Base-by-base conservation (phyloP, 306 rosid genomes). In the Vigna mungo region DNA sequence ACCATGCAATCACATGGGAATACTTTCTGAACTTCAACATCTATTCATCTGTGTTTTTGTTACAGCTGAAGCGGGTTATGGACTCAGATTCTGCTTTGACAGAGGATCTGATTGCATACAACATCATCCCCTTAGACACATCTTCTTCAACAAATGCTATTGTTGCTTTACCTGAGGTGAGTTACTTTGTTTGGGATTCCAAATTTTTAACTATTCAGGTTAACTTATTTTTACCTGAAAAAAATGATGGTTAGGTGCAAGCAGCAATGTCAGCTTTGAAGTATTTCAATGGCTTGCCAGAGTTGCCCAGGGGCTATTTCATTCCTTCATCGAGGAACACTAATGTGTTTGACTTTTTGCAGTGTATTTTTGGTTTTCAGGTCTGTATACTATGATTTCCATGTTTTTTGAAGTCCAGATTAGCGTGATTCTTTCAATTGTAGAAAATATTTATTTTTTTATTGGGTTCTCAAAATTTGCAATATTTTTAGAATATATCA, bases 61-160 rank as follows among this genome's bases (percentile, higher is more conserved):
- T 81, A 81, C 93, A 94, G 98, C 86, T 94, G 72, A 92, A 87
- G 84, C 86, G 81, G 73, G 77, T 90, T 59, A 90, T 92, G 87
- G 97, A 92, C 64, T 87, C 90, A 48, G 98, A 94, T 86, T 91
- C 98, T 30, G 90, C 96, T 68, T 90, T 90, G 90, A 88, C 93
- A 4, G 98, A 92, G 65, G 96, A 92, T 83, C 80, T 94, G 67
- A 86, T 94, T 78, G 92, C 97, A 17, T 94, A 90, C 83, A 94
- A 94, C 80, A 94, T 94, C 60, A 94, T 94, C 60, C 98, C 98
- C 14, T 70, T 94, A 23, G 97, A 94, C 84, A 92, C 91, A 66
- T 85, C 90, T 60, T 83, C 90, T 85, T 80, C 82, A 65, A 90
- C 97, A 77, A 92, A 92, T 87, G 84, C 85, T 71, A 82, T 92